Evolutionary conservation across 768 basidiomycete species (phyloP).

Genomic region (Erythrobasidium yunnanense): DNA sequence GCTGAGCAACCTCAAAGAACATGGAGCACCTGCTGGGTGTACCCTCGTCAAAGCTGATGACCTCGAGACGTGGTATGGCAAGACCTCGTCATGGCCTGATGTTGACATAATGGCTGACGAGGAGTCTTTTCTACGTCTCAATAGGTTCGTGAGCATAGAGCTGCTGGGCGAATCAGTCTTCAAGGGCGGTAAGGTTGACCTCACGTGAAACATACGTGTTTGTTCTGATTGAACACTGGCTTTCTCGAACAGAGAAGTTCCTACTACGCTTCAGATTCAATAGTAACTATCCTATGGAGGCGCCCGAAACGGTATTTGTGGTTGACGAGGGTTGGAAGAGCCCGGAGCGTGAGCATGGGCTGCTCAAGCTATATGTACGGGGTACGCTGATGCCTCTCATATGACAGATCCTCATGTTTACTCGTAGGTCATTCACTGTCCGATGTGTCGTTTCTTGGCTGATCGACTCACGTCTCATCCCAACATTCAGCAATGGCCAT

Average conservation of each 20-base stretch:
- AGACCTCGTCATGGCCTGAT: neutral
- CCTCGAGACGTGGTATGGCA: constrained; percentile 14
- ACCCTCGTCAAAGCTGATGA: constrained; percentile 28
- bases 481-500: constrained; percentile 22
- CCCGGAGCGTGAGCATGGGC: constrained; percentile 10
- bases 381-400: neutral
- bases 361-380: neutral
- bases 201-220: neutral
- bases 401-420: constrained; percentile 27
- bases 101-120: neutral
- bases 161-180: constrained; percentile 30
- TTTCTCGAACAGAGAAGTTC: constrained; percentile 14
- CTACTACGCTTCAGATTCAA: constrained; percentile 29
- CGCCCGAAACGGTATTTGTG: constrained; percentile 29
- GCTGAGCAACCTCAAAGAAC: constrained; percentile 18
- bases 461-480: too few species aligned
- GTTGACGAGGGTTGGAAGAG: constrained; percentile 15
- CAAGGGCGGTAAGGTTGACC: constrained; percentile 16
- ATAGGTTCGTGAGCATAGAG: constrained; percentile 22
- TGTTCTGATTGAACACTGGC: neutral
- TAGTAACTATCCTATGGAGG: constrained; percentile 28
- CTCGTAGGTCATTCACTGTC: neutral
- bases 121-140: too few species aligned
- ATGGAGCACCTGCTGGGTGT: constrained; percentile 27
- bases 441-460: too few species aligned